phyloP scores from a whole-genome alignment of 176 grass and related monocot genomes.

The Eragrostis curvula region DNA sequence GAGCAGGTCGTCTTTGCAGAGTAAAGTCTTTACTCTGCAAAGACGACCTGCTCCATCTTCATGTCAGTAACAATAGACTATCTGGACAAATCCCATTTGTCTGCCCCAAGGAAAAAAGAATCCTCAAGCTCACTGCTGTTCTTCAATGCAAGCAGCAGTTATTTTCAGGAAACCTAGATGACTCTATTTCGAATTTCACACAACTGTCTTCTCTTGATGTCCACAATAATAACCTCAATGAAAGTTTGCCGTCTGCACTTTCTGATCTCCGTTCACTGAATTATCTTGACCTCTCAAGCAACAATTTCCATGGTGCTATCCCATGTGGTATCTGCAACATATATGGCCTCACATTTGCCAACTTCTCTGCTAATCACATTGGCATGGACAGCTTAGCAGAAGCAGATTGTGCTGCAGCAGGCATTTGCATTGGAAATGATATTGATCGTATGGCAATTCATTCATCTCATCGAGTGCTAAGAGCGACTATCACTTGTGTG shows the following conservation, averaged over 20 bases:
- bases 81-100: constrained; percentile 71
- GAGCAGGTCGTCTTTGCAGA: too few relatives aligned
- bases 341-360: constrained; percentile 69
- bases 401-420: constrained; percentile 61
- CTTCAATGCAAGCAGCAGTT: constrained; percentile 86
- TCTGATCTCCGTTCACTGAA: constrained; percentile 71
- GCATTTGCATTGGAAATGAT: constrained; percentile 42
- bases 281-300: constrained; percentile 89
- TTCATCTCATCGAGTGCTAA: constrained; percentile 48
- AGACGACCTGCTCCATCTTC: constrained; percentile 55
- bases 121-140: constrained; percentile 67
- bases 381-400: constrained; percentile 51
- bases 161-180: constrained; percentile 70
- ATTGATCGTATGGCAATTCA: constrained; percentile 37
- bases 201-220: constrained; percentile 81
- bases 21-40: constrained; percentile 69
- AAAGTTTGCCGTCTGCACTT: constrained; percentile 71
- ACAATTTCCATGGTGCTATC: constrained; percentile 70
- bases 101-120: constrained; percentile 35
- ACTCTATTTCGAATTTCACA: constrained; percentile 83
- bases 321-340: constrained; percentile 82
- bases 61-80: constrained; percentile 67
- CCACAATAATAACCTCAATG: constrained; percentile 80
- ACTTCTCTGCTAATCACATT: constrained; percentile 83
- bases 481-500: constrained; percentile 46